These are phyloP conservation scores for Citrus inodora DNA, from an alignment of 345 rosid species.

Conservation along the genomic window DNA sequence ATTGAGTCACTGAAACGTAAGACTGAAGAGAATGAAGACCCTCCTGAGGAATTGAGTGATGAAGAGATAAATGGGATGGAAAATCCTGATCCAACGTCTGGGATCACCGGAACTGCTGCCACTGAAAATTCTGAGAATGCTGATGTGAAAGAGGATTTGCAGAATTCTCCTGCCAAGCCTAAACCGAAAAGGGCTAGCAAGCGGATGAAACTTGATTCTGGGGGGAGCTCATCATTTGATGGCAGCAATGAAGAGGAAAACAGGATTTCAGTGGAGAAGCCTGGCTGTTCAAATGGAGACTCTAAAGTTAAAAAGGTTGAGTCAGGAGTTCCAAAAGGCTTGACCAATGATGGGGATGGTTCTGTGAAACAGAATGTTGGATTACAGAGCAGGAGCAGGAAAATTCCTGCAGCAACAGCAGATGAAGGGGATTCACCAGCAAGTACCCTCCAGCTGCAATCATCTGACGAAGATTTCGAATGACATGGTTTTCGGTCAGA, in stretches of 20 bases:
- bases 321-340: background rate
- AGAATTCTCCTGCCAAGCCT: background rate
- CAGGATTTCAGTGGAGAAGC: slow-evolving; percentile 5
- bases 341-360: background rate
- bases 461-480: slow-evolving; percentile 24
- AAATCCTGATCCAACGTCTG: background rate
- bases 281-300: background rate
- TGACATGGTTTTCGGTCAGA: background rate
- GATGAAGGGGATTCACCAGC: slow-evolving; percentile 18
- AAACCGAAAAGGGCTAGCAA: background rate
- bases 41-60: slow-evolving; percentile 8
- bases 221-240: background rate
- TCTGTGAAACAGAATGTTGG: background rate
- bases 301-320: background rate
- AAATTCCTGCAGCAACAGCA: background rate
- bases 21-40: slow-evolving; percentile 24
- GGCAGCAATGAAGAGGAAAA: background rate
- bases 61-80: slow-evolving; percentile 11
- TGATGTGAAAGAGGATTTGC: slow-evolving; percentile 6
- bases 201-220: slow-evolving; percentile 4
- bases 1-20: slow-evolving; percentile 32
- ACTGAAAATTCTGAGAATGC: background rate
- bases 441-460: slow-evolving; percentile 20
- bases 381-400: background rate
- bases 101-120: background rate